A percentile compares a stretch with the other conserved stretches of the same genome.
These are phyloP conservation scores for Penicillium ucsense DNA, from an alignment of 495 filamentous ascomycete genomes.

Conservation along the genomic window DNA sequence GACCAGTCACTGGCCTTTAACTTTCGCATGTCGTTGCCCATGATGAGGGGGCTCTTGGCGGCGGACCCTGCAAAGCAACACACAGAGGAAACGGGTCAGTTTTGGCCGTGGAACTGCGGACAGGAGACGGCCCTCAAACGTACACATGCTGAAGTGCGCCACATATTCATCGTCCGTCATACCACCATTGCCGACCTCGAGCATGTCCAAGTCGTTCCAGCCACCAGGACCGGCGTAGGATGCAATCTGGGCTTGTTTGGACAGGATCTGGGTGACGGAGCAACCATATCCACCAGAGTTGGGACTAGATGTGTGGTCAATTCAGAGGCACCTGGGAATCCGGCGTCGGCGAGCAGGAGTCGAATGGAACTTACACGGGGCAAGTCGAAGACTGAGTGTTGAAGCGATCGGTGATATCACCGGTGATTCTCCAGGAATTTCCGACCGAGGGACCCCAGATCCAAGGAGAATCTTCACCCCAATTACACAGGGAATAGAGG, in stretches of 20 bases:
- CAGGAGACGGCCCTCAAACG: background rate
- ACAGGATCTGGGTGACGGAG: background rate
- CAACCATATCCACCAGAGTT: background rate
- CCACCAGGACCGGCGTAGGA: background rate
- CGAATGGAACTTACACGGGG: background rate
- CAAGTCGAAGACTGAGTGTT: background rate
- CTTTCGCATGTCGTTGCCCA: background rate
- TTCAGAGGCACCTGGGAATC: background rate
- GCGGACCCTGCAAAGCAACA: background rate
- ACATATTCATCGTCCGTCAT: background rate
- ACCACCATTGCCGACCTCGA: background rate
- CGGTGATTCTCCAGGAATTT: background rate
- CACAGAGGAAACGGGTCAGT: background rate
- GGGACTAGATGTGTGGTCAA: background rate
- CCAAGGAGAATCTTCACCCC: background rate
- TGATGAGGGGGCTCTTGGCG: background rate
- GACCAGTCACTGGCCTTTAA: background rate
- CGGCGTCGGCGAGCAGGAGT: background rate
- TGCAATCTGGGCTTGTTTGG: background rate
- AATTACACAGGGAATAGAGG: background rate
- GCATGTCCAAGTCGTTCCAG: background rate
- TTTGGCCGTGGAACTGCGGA: too few species aligned
- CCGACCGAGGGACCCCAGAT: background rate
- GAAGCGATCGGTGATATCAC: background rate
- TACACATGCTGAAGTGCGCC: background rate